These are phyloP conservation scores for Reticulascus tulasneorum DNA, from an alignment of 2,329 filamentous ascomycete species.

Conservation along the genomic window DNA sequence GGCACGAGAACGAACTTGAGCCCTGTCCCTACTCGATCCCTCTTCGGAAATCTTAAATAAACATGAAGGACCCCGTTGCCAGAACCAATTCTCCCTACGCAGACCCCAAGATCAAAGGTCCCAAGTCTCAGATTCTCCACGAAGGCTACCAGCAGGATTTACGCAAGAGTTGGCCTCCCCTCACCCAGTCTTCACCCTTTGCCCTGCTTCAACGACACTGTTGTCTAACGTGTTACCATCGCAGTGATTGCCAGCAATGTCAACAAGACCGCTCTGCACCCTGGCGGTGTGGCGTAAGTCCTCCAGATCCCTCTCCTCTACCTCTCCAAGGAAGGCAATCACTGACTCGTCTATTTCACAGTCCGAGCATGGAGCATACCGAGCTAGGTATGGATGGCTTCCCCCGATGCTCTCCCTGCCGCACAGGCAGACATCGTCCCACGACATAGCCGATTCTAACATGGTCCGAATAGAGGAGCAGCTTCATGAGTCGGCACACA, in stretches of 20 bases:
- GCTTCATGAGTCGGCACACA: slow-evolving; percentile 95
- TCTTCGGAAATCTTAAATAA: slow-evolving; percentile 23
- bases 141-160: slow-evolving; percentile 28
- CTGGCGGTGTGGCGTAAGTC: slow-evolving; percentile 84
- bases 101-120: slow-evolving; percentile 34
- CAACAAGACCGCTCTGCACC: slow-evolving; percentile 92
- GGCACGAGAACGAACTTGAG: no score
- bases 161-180: slow-evolving; percentile 37
- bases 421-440: not conserved
- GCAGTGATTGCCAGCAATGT: slow-evolving; percentile 58
- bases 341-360: slow-evolving; percentile 29
- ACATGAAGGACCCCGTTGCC: slow-evolving; percentile 36
- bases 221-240: slow-evolving; percentile 7
- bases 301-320: not conserved
- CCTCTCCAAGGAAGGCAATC: slow-evolving; percentile 1
- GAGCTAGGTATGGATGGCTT: slow-evolving; percentile 63
- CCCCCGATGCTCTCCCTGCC: slow-evolving; percentile 1
- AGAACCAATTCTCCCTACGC: slow-evolving; percentile 33
- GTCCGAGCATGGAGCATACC: slow-evolving; percentile 83
- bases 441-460: slow-evolving; percentile 2
- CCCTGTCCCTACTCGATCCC: slow-evolving; percentile 11
- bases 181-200: slow-evolving; percentile 3
- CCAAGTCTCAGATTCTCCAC: slow-evolving; percentile 33
- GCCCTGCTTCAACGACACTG: slow-evolving; percentile 5
- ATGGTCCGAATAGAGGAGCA: slow-evolving; percentile 61